Conservation (phyloP, 306 rosid genomes). For the Sechiopsis laciniata region DNA sequence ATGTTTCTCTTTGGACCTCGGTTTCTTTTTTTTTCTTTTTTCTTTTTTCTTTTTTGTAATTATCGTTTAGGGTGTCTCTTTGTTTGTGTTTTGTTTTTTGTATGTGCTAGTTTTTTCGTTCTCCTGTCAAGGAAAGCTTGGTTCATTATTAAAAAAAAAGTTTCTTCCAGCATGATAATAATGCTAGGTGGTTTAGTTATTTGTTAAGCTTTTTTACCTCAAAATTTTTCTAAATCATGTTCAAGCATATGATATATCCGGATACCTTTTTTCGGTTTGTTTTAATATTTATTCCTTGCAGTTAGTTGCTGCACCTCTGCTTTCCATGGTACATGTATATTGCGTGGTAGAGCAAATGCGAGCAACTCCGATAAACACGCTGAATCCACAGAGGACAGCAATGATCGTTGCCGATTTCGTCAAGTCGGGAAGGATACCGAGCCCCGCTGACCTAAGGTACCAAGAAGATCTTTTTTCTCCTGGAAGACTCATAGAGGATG, state of each 20-base stretch:
- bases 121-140: no score
- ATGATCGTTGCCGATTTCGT: conserved; percentile 81
- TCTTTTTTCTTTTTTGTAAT: no score
- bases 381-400: conserved; percentile 89
- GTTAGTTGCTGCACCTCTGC: conserved; percentile 68
- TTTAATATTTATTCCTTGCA: conserved; percentile 36
- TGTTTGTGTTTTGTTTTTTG: no score
- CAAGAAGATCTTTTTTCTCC: conserved; percentile 68
- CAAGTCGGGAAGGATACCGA: conserved; percentile 53
- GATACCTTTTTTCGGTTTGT: conserved; percentile 12
- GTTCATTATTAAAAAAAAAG: no score
- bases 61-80: no score
- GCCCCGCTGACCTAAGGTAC: conserved; percentile 91
- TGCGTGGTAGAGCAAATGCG: conserved; percentile 83
- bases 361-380: conserved; percentile 79
- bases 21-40: no score
- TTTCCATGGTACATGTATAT: conserved; percentile 64
- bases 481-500: conserved; percentile 58
- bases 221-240: background rate
- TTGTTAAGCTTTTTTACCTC: background rate
- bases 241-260: background rate
- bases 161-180: background rate
- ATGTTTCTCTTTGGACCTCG: no score
- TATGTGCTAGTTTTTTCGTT: no score
- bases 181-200: background rate